Evolutionary conservation across 2,329 filamentous ascomycete genomes (phyloP), one percentile per base, ranked within the genome.

Genomic region (Sporothrix schenckii): DNA sequence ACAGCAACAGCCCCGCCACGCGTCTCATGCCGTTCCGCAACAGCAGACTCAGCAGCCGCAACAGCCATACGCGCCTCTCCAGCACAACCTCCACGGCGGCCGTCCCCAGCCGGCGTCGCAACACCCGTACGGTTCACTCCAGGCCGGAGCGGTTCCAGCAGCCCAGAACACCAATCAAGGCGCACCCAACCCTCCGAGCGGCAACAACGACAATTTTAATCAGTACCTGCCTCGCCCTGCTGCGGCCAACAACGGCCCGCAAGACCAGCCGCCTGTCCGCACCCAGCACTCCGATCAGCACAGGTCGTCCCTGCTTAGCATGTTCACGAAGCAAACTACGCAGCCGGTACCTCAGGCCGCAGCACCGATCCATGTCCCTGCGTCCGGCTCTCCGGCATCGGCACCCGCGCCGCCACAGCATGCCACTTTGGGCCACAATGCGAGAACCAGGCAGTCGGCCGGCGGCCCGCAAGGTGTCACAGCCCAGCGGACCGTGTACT

Each of bases 1-100:
- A 34, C 49, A 53, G 10, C 44, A 69, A 44, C 65, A 70, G 61
- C 70, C 72, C 47, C 69, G 70, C 21, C 71, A 66, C 65, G 61
- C 71, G 60, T 72, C n/a, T 56, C 14, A 73, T 44, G 47, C 73
- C 69, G 80, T 87, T 88, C 77, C 86, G 85, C 86, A 85, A 71
- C 52, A 73, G 65, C 68, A 65, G n/a, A 39, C 68, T 2, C n/a
- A 66, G 24, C 68, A 56, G 19, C 52, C 65, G 1, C 56, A 68
- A 27, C 69, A 61, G 50, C 34, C 19, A 16, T 49, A 58, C 10
- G 41, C 11, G n/a, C 44, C 65, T 1, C 49, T 67, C 11, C 34
- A 50, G 4, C 65, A 44, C 49, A 39, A 47, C 7, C 47, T 34
- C 21, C 67, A 63, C 10, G 34, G 53, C 11, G 11, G 13, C 27